Evolutionary conservation across 805 yeast genomes (phyloP), one percentile per base, ranked within the genome.

Genomic region (Kuraishia ogatae): DNA sequence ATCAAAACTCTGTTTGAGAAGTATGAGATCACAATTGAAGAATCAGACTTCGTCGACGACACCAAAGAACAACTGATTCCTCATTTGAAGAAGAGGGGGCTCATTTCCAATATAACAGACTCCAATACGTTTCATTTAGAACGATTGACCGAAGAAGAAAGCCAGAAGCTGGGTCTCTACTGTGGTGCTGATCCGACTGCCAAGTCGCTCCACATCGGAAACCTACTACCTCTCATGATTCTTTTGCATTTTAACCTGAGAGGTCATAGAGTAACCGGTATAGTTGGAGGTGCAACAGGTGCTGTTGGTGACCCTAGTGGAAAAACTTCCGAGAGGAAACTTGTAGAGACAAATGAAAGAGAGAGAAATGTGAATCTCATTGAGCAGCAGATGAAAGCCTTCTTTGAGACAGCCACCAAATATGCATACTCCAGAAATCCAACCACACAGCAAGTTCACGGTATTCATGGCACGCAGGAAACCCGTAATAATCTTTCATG

Each of bases 131-230:
- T 35, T 15, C 17, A 35, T 35, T 15, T 35, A 19, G 49, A 11
- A 20, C 49, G 8, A 11, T 8, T 47, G 24, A 47, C 49, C 13
- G 22, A 20, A 47, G 5, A 20, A 11, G 19, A 4, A 4, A n/a
- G 24, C 49, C 22, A 11, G 8, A 7, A 7, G 49, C 49, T 47
- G 49, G 49, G 49, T 20, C 22, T 47, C 22, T 93, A 93, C 68
- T 86, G 96, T 67, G 99, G 99, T 11, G 97, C 97, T 0, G 99
- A 94, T 65, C 99, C 99, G 1, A 85, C 97, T 0, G 98, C 98
- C 1, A 74, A 66, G 51, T 91, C 97, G 0, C 73, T 94, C 17
- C 99, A 94, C 70, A 70, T 94, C 60, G 99, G 99, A 2, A 94
- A 94, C 63, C 71, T 94, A 53, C 73, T 94, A 35, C 99, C 99